Evolutionary conservation across 306 rosid species (phyloP), one percentile per base, ranked within the genome.

Genomic region (Dryas drummondii): DNA sequence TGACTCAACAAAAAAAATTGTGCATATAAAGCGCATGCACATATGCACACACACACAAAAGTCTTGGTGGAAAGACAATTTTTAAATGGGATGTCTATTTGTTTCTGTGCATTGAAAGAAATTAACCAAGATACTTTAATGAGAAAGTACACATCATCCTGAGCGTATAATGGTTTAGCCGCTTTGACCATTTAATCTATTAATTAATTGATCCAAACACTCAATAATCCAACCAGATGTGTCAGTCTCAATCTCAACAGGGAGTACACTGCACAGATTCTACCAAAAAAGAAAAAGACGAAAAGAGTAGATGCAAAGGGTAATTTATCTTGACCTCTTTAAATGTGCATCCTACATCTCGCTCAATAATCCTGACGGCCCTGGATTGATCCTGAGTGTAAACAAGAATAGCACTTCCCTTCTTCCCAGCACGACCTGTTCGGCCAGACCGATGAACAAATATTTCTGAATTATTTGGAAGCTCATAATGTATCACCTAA

Each of bases 341-440:
- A 90, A 96, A 96, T 84, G 66, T 87, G 86, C 83, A 68, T 68
- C 98, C 98, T 61, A 96, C 98, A 61, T 96, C 99, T 54, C 91
- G 90, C 83, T 96, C 99, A 74, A 96, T 92, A 32, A 71, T 16
- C 84, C 51, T 89, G 41, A 92, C 88, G 71, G 88, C 83, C 87
- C 91, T 90, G 19, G 84, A 12, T 80, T 96, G 94, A 55, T 80
- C 92, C 11, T 83, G 88, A 2, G 94, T 64, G 83, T 96, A 79
- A 40, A 96, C 78, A 68, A 90, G 89, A 85, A 96, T 87, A 60
- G 96, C 99, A 76, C 81, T 70, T 76, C 99, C 99, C 83, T 87
- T 96, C 91, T 88, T 96, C 73, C 99, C 99, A 75, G 99, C 98
- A 82, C 99, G 96, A 42, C 99, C 99, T 68, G 99, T 96, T 72